phyloP scores from a whole-genome alignment of 2,329 filamentous ascomycete species.

The Aspergillus nomiae region DNA sequence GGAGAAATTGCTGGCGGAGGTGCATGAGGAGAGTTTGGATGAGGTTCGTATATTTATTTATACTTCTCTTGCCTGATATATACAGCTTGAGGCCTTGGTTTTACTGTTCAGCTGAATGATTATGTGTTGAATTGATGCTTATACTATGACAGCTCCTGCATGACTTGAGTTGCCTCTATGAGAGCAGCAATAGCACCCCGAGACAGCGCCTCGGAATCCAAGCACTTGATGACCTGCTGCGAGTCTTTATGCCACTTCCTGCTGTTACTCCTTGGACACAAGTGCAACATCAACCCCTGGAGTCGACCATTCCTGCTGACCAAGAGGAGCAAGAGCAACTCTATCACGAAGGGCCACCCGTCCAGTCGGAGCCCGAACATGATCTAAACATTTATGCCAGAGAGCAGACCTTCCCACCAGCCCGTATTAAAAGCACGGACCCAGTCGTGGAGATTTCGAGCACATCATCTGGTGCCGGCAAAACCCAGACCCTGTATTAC shows the following conservation, averaged over 20 bases:
- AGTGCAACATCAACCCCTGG: constrained; percentile 5
- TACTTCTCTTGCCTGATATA: background rate
- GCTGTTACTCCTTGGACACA: constrained; percentile 9
- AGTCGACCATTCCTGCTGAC: constrained; percentile 12
- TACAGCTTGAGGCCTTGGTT: background rate
- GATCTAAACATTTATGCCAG: background rate
- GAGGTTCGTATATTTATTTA: constrained; percentile 43
- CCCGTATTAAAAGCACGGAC: constrained; percentile 11
- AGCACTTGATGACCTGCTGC: constrained; percentile 49
- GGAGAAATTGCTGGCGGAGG: constrained; percentile 54
- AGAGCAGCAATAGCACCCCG: constrained; percentile 10
- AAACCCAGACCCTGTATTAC: constrained; percentile 62
- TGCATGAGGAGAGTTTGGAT: constrained; percentile 52
- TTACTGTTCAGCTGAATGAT: background rate
- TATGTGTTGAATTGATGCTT: constrained; percentile 5
- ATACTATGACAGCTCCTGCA: constrained; percentile 28
- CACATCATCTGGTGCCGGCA: constrained; percentile 54
- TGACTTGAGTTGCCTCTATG: constrained; percentile 31
- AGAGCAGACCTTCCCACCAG: background rate
- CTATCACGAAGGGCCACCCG: background rate
- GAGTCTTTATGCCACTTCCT: constrained; percentile 34
- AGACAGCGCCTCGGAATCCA: constrained; percentile 44
- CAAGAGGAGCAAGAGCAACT: constrained; percentile 11
- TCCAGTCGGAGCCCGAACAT: background rate
- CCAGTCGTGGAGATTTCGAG: constrained; percentile 59